These are phyloP conservation scores for Boletus subcaerulescens DNA, from an alignment of 768 basidiomycete species.

Conservation along the genomic window DNA sequence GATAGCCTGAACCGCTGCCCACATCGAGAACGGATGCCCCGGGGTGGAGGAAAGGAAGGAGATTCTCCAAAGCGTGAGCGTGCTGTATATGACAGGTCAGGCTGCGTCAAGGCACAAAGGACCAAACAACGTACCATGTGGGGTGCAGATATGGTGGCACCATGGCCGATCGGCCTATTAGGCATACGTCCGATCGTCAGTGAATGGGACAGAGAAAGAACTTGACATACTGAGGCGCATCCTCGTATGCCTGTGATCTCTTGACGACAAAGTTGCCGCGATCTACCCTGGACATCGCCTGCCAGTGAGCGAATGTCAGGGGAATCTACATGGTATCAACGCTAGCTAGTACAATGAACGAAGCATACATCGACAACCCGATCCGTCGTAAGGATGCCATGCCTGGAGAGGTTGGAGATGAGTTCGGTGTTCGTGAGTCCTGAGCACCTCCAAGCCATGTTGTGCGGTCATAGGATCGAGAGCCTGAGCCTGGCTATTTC, in stretches of 20 bases:
- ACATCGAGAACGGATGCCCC: constrained; percentile 84
- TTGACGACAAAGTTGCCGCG: constrained; percentile 63
- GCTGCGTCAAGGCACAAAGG: not conserved
- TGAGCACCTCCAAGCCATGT: constrained; percentile 82
- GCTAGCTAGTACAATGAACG: not conserved
- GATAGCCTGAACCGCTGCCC: constrained; percentile 86
- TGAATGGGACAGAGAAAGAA: constrained; percentile 18
- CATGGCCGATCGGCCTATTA: constrained; percentile 67
- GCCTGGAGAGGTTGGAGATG: constrained; percentile 57
- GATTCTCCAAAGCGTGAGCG: constrained; percentile 78
- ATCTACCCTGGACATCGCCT: constrained; percentile 74
- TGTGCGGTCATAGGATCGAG: not conserved
- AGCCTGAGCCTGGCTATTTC: not conserved
- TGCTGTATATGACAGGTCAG: constrained; percentile 48
- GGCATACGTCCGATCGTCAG: not conserved
- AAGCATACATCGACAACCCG: constrained; percentile 51
- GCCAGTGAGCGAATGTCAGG: constrained; percentile 1
- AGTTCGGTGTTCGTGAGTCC: constrained; percentile 73
- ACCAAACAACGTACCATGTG: constrained; percentile 68
- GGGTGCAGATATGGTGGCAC: constrained; percentile 93
- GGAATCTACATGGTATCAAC: not conserved
- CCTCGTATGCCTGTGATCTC: constrained; percentile 60
- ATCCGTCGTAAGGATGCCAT: constrained; percentile 56
- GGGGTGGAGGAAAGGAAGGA: constrained; percentile 67
- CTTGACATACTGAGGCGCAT: constrained; percentile 65